phyloP scores from a whole-genome alignment of 1,139 yeast genomes.

The Diutina mesorugosa region DNA sequence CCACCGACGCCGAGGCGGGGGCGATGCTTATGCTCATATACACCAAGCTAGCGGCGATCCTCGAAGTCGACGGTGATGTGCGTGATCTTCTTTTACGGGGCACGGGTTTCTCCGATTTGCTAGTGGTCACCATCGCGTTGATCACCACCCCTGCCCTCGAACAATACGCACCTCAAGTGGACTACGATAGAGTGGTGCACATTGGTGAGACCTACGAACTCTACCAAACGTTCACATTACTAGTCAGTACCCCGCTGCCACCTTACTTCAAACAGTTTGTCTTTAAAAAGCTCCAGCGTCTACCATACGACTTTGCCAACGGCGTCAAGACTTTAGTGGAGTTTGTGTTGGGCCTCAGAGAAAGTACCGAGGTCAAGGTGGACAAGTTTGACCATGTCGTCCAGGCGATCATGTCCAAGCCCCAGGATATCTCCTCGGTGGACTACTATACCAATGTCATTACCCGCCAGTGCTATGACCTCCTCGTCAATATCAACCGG shows the following conservation, averaged over 20 bases:
- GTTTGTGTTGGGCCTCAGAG: constrained; percentile 64
- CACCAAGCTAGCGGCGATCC: constrained; percentile 17
- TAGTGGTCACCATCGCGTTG: constrained; percentile 44
- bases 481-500: constrained; percentile 46
- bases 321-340: constrained; percentile 70
- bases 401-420: constrained; percentile 48
- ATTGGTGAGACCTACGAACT: constrained; percentile 51
- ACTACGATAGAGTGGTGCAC: constrained; percentile 9
- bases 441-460: constrained; percentile 28
- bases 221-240: constrained; percentile 39
- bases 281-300: constrained; percentile 30
- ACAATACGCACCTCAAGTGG: constrained; percentile 6
- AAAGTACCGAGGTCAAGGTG: constrained; percentile 52
- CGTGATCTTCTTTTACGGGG: constrained; percentile 47
- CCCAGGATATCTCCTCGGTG: constrained; percentile 31
- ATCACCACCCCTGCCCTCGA: constrained; percentile 25
- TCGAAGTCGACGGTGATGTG: constrained; percentile 35
- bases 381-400: constrained; percentile 58
- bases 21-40: constrained; percentile 23
- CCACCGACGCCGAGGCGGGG: constrained; percentile 5
- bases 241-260: constrained; percentile 31
- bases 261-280: constrained; percentile 29
- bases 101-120: constrained; percentile 60
- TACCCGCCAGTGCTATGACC: constrained; percentile 39
- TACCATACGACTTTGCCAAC: constrained; percentile 48